These are phyloP conservation scores for Bryoerythrophyllum caledonicum DNA, from an alignment of 225 moss, liverwort and hornwort species.

Conservation along the genomic window DNA sequence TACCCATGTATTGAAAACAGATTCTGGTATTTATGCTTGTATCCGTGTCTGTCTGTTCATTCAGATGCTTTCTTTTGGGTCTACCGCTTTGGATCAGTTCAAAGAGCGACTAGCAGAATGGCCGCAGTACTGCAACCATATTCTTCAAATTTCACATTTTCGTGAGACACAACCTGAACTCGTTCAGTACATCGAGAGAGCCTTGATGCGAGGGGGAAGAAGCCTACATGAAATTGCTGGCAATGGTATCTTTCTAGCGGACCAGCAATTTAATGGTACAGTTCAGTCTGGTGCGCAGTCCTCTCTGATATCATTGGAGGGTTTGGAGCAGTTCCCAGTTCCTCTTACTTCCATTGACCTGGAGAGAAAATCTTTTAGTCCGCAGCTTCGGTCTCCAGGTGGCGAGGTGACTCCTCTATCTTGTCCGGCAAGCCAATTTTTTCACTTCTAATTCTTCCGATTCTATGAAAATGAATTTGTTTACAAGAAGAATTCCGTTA, in stretches of 20 bases:
- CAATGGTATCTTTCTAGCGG: constrained; percentile 45
- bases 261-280: constrained; percentile 45
- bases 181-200: constrained; percentile 69
- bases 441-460: constrained; percentile 1
- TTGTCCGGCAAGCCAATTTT: constrained; percentile 15
- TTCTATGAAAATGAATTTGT: neutral
- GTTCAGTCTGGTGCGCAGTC: constrained; percentile 37
- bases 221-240: constrained; percentile 45
- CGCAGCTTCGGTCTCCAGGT: constrained; percentile 34
- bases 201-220: constrained; percentile 56
- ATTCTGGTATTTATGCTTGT: constrained; percentile 24
- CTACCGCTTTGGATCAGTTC: constrained; percentile 85
- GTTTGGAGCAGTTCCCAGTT: constrained; percentile 44
- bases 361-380: constrained; percentile 40
- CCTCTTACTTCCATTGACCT: constrained; percentile 36
- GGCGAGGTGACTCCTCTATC: constrained; percentile 44
- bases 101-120: constrained; percentile 89
- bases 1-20: neutral
- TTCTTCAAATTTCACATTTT: constrained; percentile 88
- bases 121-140: constrained; percentile 97
- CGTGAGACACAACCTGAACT: constrained; percentile 73
- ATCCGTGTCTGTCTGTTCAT: constrained; percentile 10
- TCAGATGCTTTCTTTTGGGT: constrained; percentile 94
- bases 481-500: constrained; percentile 4
- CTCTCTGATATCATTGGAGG: constrained; percentile 45